Evolutionary conservation across 2,329 filamentous ascomycete genomes (phyloP).

Genomic region (Ophiognomonia clavigignenti-juglandacearum): DNA sequence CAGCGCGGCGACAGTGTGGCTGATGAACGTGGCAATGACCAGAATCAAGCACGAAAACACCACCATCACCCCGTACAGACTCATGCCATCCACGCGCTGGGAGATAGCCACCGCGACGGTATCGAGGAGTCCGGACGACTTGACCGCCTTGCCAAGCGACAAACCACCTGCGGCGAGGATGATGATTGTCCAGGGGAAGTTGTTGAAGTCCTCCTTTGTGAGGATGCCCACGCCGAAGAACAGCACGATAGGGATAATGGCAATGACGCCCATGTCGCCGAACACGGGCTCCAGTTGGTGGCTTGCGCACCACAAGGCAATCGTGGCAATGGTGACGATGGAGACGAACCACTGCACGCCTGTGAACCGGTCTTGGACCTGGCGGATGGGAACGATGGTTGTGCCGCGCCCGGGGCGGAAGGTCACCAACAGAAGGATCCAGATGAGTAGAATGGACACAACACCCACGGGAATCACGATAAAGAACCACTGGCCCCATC

Average conservation of each 20-base stretch:
- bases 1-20: conserved; percentile 90
- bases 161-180: conserved; percentile 93
- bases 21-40: conserved; percentile 95
- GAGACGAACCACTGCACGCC: conserved; percentile 92
- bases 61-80: conserved; percentile 78
- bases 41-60: conserved; percentile 82
- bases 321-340: conserved; percentile 76
- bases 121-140: conserved; percentile 85
- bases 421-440: conserved; percentile 76
- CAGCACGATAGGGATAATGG: conserved; percentile 89
- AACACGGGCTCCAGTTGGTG: conserved; percentile 85
- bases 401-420: conserved; percentile 84
- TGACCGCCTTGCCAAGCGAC: conserved; percentile 89
- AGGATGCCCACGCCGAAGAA: conserved; percentile 97
- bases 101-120: conserved; percentile 81
- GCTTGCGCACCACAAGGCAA: conserved; percentile 85
- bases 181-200: conserved; percentile 99
- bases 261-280: conserved; percentile 97
- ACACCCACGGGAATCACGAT: conserved; percentile 89
- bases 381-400: conserved; percentile 85
- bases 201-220: conserved; percentile 99
- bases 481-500: conserved; percentile 97
- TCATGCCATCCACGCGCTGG: conserved; percentile 66
- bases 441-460: conserved; percentile 82
- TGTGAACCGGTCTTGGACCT: conserved; percentile 82